Conservation (phyloP, 2,329 filamentous ascomycete species). For the Coniochaeta sp. region DNA sequence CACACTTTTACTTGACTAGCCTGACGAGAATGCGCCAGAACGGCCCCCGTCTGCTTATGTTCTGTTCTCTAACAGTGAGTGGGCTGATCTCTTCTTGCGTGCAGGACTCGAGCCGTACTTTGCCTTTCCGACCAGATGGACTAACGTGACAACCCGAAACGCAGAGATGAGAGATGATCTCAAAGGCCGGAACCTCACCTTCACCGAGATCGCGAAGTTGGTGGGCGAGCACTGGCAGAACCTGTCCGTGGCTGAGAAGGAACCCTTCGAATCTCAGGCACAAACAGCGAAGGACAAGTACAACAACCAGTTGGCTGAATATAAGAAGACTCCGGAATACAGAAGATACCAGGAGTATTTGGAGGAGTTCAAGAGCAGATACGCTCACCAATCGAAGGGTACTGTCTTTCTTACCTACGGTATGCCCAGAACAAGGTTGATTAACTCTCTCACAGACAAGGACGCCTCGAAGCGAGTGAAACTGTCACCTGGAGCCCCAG, state of each 20-base stretch:
- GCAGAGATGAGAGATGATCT: slow-evolving; percentile 70
- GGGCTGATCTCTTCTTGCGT: neutral
- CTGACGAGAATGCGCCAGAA: slow-evolving; percentile 74
- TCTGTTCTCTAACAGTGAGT: slow-evolving; percentile 76
- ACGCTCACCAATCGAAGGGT: slow-evolving; percentile 53
- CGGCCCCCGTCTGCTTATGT: slow-evolving; percentile 78
- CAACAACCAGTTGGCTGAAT: slow-evolving; percentile 62
- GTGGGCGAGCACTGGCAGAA: slow-evolving; percentile 80
- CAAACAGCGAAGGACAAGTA: slow-evolving; percentile 70
- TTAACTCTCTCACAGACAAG: slow-evolving; percentile 26
- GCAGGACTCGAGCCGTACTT: neutral
- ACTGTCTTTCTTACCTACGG: slow-evolving; percentile 5
- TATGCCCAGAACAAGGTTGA: neutral
- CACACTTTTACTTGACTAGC: slow-evolving; percentile 30
- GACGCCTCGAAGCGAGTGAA: slow-evolving; percentile 44
- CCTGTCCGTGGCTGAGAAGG: slow-evolving; percentile 58
- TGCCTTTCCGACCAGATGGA: neutral
- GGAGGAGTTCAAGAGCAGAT: slow-evolving; percentile 70
- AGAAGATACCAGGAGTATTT: slow-evolving; percentile 65
- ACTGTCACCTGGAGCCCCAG: slow-evolving; percentile 27
- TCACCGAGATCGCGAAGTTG: slow-evolving; percentile 77
- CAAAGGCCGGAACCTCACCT: slow-evolving; percentile 68
- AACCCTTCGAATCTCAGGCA: slow-evolving; percentile 66
- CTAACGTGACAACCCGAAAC: slow-evolving; percentile 7
- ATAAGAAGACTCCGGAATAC: slow-evolving; percentile 70